Evolutionary conservation across 225 moss, liverwort and hornwort species (phyloP).

Genomic region (Marchantia polymorpha): DNA sequence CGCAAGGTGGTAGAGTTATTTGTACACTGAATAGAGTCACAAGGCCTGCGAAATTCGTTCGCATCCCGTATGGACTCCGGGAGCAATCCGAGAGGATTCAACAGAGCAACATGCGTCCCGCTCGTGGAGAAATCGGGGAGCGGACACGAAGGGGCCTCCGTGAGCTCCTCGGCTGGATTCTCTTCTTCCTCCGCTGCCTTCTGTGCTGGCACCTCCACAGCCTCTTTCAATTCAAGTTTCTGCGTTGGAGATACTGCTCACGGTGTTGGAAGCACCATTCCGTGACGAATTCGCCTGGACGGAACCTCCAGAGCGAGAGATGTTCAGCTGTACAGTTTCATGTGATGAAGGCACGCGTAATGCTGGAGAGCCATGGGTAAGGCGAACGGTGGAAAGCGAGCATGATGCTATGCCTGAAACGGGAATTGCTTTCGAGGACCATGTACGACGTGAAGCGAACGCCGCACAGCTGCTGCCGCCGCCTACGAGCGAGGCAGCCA

Average conservation of each 20-base stretch:
- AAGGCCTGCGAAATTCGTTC: slow-evolving; percentile 37
- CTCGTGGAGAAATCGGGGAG: slow-evolving; percentile 50
- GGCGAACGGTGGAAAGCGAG: neutral
- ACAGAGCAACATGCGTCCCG: slow-evolving; percentile 45
- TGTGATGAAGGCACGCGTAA: neutral
- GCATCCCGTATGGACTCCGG: slow-evolving; percentile 19
- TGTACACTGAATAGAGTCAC: too few species aligned
- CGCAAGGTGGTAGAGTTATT: too few species aligned
- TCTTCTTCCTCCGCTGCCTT: neutral
- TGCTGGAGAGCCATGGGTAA: neutral
- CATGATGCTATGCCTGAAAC: neutral
- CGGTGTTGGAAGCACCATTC: slow-evolving; percentile 15
- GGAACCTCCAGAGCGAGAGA: neutral
- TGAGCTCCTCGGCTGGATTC: slow-evolving; percentile 7
- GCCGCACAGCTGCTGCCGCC: neutral
- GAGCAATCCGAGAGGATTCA: slow-evolving; percentile 42
- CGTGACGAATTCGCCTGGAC: neutral
- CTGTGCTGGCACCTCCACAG: too few species aligned
- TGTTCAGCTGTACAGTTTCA: neutral
- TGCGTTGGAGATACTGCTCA: neutral
- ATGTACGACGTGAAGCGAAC: neutral
- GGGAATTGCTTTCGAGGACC: neutral
- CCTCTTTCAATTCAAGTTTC: neutral
- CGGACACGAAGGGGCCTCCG: slow-evolving; percentile 57
- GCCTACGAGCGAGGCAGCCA: neutral